Evolutionary conservation across 2,329 filamentous ascomycete species (phyloP).

Genomic region (Diaporthe citri): DNA sequence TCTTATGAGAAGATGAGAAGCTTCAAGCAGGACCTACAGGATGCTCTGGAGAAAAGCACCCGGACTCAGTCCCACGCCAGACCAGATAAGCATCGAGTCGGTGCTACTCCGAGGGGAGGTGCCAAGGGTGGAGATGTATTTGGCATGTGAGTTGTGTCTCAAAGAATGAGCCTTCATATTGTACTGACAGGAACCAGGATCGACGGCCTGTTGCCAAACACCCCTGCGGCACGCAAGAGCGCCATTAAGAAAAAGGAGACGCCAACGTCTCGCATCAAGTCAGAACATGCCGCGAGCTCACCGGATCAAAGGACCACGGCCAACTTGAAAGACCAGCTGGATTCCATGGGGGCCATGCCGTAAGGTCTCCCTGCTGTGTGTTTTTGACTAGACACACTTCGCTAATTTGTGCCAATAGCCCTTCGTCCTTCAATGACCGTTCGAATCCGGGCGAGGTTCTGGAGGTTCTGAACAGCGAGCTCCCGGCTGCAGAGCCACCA

Average conservation of each 20-base stretch:
- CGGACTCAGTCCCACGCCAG: slow-evolving; percentile 71
- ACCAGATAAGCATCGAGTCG: slow-evolving; percentile 69
- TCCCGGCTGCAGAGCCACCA: slow-evolving; percentile 75
- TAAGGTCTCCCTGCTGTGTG: slow-evolving; percentile 46
- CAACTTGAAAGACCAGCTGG: slow-evolving; percentile 55
- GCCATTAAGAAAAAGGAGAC: slow-evolving; percentile 57
- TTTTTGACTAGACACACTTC: not conserved
- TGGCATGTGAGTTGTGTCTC: slow-evolving; percentile 73
- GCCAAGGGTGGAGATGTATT: slow-evolving; percentile 78
- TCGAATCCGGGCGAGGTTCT: slow-evolving; percentile 83
- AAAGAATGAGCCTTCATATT: slow-evolving; percentile 35
- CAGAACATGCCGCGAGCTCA: slow-evolving; percentile 58
- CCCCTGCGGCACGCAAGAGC: slow-evolving; percentile 61
- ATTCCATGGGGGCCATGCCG: slow-evolving; percentile 54
- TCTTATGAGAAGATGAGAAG: slow-evolving; percentile 78
- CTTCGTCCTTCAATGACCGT: slow-evolving; percentile 80
- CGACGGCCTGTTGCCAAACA: slow-evolving; percentile 77
- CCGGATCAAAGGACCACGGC: slow-evolving; percentile 58
- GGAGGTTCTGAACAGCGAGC: slow-evolving; percentile 85
- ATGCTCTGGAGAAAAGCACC: slow-evolving; percentile 82
- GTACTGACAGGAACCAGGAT: slow-evolving; percentile 59
- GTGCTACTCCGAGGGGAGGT: slow-evolving; percentile 72
- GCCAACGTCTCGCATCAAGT: slow-evolving; percentile 61
- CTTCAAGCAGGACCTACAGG: slow-evolving; percentile 90
- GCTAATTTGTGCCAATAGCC: slow-evolving; percentile 50